Conservation (phyloP, 2,329 filamentous ascomycete species). For the Ascochyta viciae-villosae region DNA sequence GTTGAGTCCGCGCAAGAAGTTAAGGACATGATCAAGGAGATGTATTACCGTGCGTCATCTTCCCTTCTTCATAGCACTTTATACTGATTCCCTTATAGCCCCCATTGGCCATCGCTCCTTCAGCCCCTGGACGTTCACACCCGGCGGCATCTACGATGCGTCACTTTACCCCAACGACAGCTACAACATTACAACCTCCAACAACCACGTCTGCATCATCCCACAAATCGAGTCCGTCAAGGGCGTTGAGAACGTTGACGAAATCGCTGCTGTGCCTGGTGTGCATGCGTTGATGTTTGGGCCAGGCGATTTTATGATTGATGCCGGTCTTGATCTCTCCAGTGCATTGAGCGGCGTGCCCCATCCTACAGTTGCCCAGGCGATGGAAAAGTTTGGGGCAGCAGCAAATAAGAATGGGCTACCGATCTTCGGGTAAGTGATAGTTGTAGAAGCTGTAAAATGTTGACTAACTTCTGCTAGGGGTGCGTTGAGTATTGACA, state of each 20-base stretch:
- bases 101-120: too few relatives aligned
- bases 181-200: conserved; percentile 33
- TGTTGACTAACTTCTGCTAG: conserved; percentile 16
- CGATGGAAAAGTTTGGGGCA: conserved; percentile 29
- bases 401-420: conserved; percentile 32
- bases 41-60: conserved; percentile 24
- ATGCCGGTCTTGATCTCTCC: conserved; percentile 30
- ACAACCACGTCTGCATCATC: conserved; percentile 37
- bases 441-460: neutral
- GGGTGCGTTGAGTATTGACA: conserved; percentile 20
- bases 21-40: conserved; percentile 31
- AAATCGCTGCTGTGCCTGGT: conserved; percentile 37
- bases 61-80: neutral
- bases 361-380: conserved; percentile 26
- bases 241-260: conserved; percentile 34
- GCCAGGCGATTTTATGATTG: conserved; percentile 35
- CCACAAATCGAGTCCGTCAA: conserved; percentile 37
- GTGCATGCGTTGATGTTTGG: conserved; percentile 37
- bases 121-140: conserved; percentile 36
- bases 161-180: conserved; percentile 33
- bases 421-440: conserved; percentile 30
- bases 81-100: too few relatives aligned
- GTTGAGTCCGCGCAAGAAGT: conserved; percentile 34
- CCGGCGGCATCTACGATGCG: conserved; percentile 24
- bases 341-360: conserved; percentile 24